Evolutionary conservation across 305 asterid genomes (phyloP).

Genomic region (Euphrasia arctica): DNA sequence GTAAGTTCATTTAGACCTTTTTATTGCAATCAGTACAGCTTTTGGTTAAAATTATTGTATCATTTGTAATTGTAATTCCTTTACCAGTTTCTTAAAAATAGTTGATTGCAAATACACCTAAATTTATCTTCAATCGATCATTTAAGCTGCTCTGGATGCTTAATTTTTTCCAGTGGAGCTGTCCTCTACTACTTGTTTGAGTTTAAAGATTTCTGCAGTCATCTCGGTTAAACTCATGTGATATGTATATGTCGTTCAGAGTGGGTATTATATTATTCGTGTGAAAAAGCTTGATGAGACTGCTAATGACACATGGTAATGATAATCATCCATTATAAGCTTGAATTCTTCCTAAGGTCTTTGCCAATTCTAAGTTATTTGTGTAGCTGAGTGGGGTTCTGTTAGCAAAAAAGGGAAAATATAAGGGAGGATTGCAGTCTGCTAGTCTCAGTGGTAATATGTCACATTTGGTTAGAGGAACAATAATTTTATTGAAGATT

Average conservation of each 20-base stretch:
- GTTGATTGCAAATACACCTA: slow-evolving; percentile 18
- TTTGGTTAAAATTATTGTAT: slow-evolving; percentile 10
- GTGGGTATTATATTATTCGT: neutral
- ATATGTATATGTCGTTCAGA: slow-evolving; percentile 10
- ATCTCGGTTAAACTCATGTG: slow-evolving; percentile 11
- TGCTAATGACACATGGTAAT: slow-evolving; percentile 7
- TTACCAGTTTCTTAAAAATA: slow-evolving; percentile 13
- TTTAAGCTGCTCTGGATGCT: slow-evolving; percentile 12
- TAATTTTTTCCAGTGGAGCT: neutral
- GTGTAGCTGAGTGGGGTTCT: neutral
- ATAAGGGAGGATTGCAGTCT: too few species aligned
- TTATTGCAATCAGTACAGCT: slow-evolving; percentile 16
- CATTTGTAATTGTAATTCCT: slow-evolving; percentile 10
- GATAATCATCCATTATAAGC: slow-evolving; percentile 5
- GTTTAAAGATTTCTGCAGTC: slow-evolving; percentile 12
- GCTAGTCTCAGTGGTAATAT: too few species aligned
- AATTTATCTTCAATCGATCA: slow-evolving; percentile 10
- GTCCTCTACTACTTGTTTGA: neutral
- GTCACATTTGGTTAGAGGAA: too few species aligned
- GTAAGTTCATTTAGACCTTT: slow-evolving; percentile 46
- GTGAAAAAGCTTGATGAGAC: slow-evolving; percentile 3
- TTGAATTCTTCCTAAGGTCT: slow-evolving; percentile 10
- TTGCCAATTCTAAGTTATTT: neutral
- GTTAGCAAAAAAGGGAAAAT: too few species aligned
- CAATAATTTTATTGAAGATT: too few species aligned